These are phyloP conservation scores for Psilocybe azurescens DNA, from an alignment of 768 basidiomycete species.

Conservation along the genomic window DNA sequence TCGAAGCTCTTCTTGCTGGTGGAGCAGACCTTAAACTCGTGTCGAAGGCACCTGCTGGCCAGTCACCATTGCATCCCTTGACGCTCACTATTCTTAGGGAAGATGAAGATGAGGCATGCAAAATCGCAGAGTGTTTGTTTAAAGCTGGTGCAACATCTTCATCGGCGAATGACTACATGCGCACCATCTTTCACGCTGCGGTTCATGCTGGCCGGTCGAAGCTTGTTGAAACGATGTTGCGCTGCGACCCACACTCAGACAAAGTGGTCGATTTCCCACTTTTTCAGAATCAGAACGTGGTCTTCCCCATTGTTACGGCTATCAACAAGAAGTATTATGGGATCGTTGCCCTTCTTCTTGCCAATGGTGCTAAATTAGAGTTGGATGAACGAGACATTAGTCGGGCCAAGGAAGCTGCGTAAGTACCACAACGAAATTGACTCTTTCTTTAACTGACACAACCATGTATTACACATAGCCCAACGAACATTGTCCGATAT, in stretches of 20 bases:
- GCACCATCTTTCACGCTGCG: conserved; percentile 47
- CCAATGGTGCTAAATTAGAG: conserved; percentile 44
- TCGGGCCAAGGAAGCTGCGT: conserved; percentile 39
- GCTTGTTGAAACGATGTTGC: conserved; percentile 41
- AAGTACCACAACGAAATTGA: conserved; percentile 13
- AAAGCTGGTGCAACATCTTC: conserved; percentile 46
- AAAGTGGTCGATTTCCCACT: conserved; percentile 44
- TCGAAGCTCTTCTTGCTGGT: conserved; percentile 51
- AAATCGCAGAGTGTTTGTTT: conserved; percentile 45
- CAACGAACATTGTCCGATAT: conserved; percentile 20
- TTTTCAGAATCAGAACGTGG: conserved; percentile 28
- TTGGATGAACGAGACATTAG: conserved; percentile 41
- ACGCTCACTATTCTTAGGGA: conserved; percentile 43
- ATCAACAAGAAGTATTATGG: conserved; percentile 38
- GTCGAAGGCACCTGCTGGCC: conserved; percentile 30
- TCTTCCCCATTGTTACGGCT: conserved; percentile 44
- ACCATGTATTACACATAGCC: conserved; percentile 3
- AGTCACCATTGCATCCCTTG: conserved; percentile 40
- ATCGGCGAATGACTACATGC: conserved; percentile 39
- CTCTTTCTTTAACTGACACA: background rate
- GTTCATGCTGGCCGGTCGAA: conserved; percentile 32
- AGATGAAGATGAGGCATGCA: conserved; percentile 45
- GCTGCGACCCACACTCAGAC: conserved; percentile 44
- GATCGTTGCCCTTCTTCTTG: conserved; percentile 41
- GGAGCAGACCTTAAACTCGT: conserved; percentile 51